Evolutionary conservation across 495 filamentous ascomycete species (phyloP), one percentile per base, ranked within the genome.

Genomic region (Pseudotulostoma volvatum): DNA sequence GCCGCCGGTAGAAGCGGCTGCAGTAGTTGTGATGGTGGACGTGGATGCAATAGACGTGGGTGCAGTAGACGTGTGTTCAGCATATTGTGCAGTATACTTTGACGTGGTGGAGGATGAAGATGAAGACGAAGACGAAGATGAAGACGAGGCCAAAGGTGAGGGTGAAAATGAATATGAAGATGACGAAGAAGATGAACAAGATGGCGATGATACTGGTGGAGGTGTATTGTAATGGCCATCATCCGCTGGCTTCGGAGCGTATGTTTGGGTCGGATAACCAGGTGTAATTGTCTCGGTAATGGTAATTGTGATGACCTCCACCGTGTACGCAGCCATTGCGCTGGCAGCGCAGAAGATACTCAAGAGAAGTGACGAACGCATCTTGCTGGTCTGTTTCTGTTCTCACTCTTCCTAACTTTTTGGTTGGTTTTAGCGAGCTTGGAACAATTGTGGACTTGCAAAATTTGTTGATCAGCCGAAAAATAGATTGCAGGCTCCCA

Each of bases 301-400:
- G 49, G 70, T 73, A 34, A 78, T 69, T 20, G 63, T 51, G 20
- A 74, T 70, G 54, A 67, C 61, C 18, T 72, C 60, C 36, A 66
- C 73, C 46, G 70, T 60, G 37, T 68, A 50, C 46, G 61, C 64
- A 42, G 72, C 76, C 44, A 73, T 47, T 36, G 67, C 71, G 56
- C 79, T 61, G 43, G 72, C 58, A 36, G 75, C 40, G 34, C 79
- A 66, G 50, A 79, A 59, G 33, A 70, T 67, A 49, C 73, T 65
- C 47, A 83, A 43, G 38, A 81, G 37, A 39, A 74, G 50, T 21
- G 79, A 76, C 39, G 67, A 74, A 56, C 73, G 81, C 84, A 92
- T 90, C 25, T 69, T 73, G 60, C 32, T 21, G 23, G 5, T 28
- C 23, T 28, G 5, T 28, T 28, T 5, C 5, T 28, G 11, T 5